phyloP scores from a whole-genome alignment of 2,329 filamentous ascomycete species.

The Trichophyton verrucosum region DNA sequence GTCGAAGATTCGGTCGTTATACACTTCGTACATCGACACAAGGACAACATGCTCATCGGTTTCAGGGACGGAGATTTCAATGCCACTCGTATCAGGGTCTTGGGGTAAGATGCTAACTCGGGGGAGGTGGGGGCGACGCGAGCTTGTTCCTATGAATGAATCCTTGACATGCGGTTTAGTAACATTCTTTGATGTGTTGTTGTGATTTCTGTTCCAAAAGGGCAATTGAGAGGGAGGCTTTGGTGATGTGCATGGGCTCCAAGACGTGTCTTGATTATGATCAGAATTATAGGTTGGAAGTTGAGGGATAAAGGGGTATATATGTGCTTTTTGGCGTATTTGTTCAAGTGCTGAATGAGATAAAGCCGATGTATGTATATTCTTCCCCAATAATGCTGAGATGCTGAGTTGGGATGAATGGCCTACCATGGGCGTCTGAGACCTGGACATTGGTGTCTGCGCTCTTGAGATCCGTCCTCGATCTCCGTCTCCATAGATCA shows the following conservation, averaged over 20 bases:
- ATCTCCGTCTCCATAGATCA: slow-evolving; percentile 57
- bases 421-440: slow-evolving; percentile 34
- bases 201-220: slow-evolving; percentile 17
- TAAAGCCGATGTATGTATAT: neutral
- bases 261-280: neutral
- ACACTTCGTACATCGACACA: slow-evolving; percentile 97
- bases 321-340: neutral
- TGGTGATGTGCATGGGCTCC: slow-evolving; percentile 3
- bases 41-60: slow-evolving; percentile 74
- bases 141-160: slow-evolving; percentile 42
- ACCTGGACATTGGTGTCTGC: slow-evolving; percentile 53
- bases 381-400: neutral
- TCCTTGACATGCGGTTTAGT: slow-evolving; percentile 38
- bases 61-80: slow-evolving; percentile 54
- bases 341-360: neutral
- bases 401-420: slow-evolving; percentile 22
- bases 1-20: slow-evolving; percentile 96
- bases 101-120: slow-evolving; percentile 61
- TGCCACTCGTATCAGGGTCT: slow-evolving; percentile 58
- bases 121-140: slow-evolving; percentile 50
- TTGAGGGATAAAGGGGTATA: neutral
- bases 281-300: neutral
- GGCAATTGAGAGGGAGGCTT: slow-evolving; percentile 16
- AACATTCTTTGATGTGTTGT: slow-evolving; percentile 16
- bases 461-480: slow-evolving; percentile 53